Conservation (phyloP, 2,329 filamentous ascomycete species). For the Aspergillus alliaceus region DNA sequence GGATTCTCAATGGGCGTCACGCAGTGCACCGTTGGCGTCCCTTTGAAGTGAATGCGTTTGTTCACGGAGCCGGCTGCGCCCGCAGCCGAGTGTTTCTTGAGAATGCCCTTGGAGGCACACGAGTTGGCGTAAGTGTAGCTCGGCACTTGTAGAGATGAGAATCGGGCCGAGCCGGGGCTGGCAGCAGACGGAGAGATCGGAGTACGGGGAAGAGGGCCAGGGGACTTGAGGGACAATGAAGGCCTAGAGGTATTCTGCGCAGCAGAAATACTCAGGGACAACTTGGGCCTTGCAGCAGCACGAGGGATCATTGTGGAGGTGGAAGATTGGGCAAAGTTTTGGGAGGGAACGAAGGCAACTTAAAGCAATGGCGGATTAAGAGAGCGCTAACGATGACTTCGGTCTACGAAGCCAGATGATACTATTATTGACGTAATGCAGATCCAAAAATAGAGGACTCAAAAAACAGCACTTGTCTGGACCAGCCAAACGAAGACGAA, state of each 20-base stretch:
- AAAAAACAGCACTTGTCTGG: conserved; percentile 36
- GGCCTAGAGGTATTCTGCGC: conserved; percentile 36
- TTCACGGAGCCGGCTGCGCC: conserved; percentile 17
- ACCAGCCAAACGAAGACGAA: conserved; percentile 44
- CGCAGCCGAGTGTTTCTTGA: conserved; percentile 42
- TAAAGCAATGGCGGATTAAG: conserved; percentile 2
- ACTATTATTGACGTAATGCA: conserved; percentile 26
- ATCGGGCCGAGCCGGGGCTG: conserved; percentile 44
- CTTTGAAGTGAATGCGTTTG: conserved; percentile 46
- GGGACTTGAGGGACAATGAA: conserved; percentile 45
- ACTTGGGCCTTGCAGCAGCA: conserved; percentile 45
- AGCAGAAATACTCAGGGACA: conserved; percentile 47
- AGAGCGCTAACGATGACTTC: conserved; percentile 22
- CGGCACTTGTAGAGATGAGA: conserved; percentile 41
- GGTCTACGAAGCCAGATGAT: conserved; percentile 37
- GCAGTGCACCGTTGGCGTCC: conserved; percentile 46
- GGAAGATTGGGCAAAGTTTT: conserved; percentile 8
- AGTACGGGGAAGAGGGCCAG: conserved; percentile 40
- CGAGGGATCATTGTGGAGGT: conserved; percentile 35
- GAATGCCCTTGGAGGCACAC: conserved; percentile 48
- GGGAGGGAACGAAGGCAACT: background rate
- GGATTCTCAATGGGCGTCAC: conserved; percentile 51
- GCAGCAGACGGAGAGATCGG: conserved; percentile 44
- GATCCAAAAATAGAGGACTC: conserved; percentile 21
- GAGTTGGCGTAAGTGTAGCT: conserved; percentile 46